Conservation (phyloP, 768 basidiomycete species). For the Phaeotremella fagi region DNA sequence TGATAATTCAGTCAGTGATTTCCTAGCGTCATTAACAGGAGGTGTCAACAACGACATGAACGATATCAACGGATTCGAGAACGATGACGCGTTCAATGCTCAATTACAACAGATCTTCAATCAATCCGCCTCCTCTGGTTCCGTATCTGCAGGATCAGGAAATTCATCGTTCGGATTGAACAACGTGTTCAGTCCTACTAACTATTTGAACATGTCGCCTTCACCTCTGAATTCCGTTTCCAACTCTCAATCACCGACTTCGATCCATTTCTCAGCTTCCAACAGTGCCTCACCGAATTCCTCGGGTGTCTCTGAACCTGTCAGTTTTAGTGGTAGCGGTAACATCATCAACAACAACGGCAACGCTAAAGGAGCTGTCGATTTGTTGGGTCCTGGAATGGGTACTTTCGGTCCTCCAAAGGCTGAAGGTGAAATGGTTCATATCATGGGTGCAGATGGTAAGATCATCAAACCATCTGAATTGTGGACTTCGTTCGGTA, state of each 20-base stretch:
- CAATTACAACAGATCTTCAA: constrained; percentile 29
- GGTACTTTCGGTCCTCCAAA: constrained; percentile 17
- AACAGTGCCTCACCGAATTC: constrained; percentile 23
- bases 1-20: constrained; percentile 34
- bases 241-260: constrained; percentile 19
- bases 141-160: neutral
- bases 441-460: constrained; percentile 31
- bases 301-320: neutral
- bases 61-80: constrained; percentile 3
- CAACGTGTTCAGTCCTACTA: constrained; percentile 34
- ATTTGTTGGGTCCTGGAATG: constrained; percentile 2
- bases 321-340: neutral
- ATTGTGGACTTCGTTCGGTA: constrained; percentile 32
- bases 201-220: constrained; percentile 45
- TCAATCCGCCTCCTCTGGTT: constrained; percentile 2
- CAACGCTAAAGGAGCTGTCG: neutral
- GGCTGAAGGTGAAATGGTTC: constrained; percentile 12
- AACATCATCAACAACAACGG: neutral
- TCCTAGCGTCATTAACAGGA: constrained; percentile 29
- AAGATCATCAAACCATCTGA: constrained; percentile 32
- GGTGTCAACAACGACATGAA: constrained; percentile 4
- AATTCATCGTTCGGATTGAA: neutral
- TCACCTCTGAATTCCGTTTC: constrained; percentile 28
- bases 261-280: constrained; percentile 10
- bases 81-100: constrained; percentile 32